phyloP scores from a whole-genome alignment of 2,329 filamentous ascomycete genomes.

The Clarireedia sp. region DNA sequence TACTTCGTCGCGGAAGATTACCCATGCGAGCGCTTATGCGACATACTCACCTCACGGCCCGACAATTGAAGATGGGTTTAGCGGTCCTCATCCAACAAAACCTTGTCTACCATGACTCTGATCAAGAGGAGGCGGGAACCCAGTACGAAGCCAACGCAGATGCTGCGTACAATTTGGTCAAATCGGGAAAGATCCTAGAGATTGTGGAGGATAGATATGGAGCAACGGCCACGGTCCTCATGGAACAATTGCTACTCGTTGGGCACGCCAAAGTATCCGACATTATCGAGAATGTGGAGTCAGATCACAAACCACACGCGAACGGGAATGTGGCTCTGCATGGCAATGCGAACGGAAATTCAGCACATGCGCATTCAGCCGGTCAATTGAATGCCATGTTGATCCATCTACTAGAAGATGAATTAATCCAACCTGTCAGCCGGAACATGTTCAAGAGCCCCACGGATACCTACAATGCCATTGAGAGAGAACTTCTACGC shows the following conservation, averaged over 20 bases:
- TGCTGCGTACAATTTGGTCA: constrained; percentile 73
- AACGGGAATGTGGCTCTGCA: constrained; percentile 28
- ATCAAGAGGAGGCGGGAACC: constrained; percentile 46
- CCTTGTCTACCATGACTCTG: constrained; percentile 60
- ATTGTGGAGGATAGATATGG: constrained; percentile 69
- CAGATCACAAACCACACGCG: constrained; percentile 17
- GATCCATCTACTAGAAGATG: constrained; percentile 48
- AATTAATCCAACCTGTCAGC: constrained; percentile 59
- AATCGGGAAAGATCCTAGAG: constrained; percentile 73
- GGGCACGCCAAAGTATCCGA: constrained; percentile 70
- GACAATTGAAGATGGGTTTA: constrained; percentile 73
- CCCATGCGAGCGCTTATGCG: constrained; percentile 60
- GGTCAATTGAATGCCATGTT: constrained; percentile 39
- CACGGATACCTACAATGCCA: constrained; percentile 51
- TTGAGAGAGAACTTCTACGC: constrained; percentile 55
- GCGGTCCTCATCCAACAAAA: constrained; percentile 83
- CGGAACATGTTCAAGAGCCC: constrained; percentile 50
- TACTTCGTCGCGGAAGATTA: constrained; percentile 73
- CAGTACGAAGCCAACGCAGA: constrained; percentile 79
- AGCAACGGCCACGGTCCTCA: constrained; percentile 61
- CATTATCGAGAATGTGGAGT: constrained; percentile 54
- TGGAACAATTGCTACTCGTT: constrained; percentile 66
- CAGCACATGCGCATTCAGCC: constrained; percentile 9
- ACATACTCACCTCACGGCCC: constrained; percentile 63
- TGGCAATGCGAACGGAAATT: constrained; percentile 16